Conservation (phyloP, 176 grass and related monocot species). For the Urochloa ruziziensis region DNA sequence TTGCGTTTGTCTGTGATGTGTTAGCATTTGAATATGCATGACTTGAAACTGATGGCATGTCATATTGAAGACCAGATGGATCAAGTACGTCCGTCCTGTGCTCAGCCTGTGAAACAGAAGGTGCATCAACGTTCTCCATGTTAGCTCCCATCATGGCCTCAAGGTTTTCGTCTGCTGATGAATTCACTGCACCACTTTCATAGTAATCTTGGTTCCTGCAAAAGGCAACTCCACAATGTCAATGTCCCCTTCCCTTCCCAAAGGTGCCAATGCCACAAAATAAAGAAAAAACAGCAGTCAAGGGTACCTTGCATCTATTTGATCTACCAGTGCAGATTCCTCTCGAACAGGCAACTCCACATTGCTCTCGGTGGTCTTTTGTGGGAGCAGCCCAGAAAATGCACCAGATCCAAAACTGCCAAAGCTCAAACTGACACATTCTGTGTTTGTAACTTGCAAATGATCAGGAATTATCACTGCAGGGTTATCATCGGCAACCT, state of each 20-base stretch:
- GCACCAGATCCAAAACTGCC: slow-evolving; percentile 95
- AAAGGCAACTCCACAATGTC: slow-evolving; percentile 3
- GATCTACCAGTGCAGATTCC: slow-evolving; percentile 59
- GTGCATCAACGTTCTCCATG: slow-evolving; percentile 60
- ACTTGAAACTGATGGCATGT: slow-evolving; percentile 68
- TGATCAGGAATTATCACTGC: slow-evolving; percentile 99
- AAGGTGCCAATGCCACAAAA: not conserved
- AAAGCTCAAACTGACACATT: slow-evolving; percentile 87
- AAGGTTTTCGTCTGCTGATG: slow-evolving; percentile 48
- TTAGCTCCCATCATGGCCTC: slow-evolving; percentile 49
- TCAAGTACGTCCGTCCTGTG: slow-evolving; percentile 56
- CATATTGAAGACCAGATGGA: slow-evolving; percentile 73
- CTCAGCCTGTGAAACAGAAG: slow-evolving; percentile 69
- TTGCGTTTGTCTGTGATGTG: slow-evolving; percentile 55
- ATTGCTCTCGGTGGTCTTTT: slow-evolving; percentile 47
- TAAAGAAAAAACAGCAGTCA: slow-evolving; percentile 2
- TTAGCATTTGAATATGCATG: slow-evolving; percentile 53
- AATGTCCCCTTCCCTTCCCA: not conserved
- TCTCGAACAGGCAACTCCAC: slow-evolving; percentile 46
- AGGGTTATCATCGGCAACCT: slow-evolving; percentile 63
- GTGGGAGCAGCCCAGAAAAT: slow-evolving; percentile 83
- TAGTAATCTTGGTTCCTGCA: slow-evolving; percentile 80
- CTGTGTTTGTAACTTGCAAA: slow-evolving; percentile 81
- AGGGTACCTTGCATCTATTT: slow-evolving; percentile 59
- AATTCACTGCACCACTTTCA: slow-evolving; percentile 44